phyloP scores from a whole-genome alignment of 2,329 filamentous ascomycete species.

The Xylariaceae sp. region DNA sequence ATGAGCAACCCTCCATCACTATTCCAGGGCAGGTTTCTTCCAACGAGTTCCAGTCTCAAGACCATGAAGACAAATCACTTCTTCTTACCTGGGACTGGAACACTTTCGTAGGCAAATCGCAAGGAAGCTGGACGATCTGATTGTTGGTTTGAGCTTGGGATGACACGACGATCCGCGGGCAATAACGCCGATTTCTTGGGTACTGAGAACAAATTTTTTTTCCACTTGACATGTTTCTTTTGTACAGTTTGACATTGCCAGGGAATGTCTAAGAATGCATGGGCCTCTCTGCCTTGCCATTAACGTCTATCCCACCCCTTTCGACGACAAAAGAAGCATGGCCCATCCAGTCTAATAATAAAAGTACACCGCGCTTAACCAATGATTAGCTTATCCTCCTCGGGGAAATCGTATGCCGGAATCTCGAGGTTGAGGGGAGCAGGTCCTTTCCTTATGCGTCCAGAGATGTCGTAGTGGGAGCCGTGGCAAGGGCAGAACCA shows the following conservation, averaged over 20 bases:
- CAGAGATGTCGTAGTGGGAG: conserved; percentile 99
- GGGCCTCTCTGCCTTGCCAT: conserved; percentile 34
- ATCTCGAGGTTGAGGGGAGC: conserved; percentile 98
- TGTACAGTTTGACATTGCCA: conserved; percentile 37
- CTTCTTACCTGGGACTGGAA: background rate
- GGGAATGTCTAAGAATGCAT: conserved; percentile 33
- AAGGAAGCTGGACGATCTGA: background rate
- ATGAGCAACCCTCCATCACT: background rate
- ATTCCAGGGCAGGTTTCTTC: background rate
- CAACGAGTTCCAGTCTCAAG: background rate
- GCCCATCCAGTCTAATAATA: conserved; percentile 34
- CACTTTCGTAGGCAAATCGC: background rate
- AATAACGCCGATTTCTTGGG: background rate
- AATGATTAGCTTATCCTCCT: conserved; percentile 86
- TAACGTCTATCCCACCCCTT: conserved; percentile 33
- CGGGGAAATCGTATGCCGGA: conserved; percentile 87
- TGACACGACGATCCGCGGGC: conserved; percentile 11
- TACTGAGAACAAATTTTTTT: background rate
- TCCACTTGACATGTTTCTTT: conserved; percentile 35
- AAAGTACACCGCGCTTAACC: conserved; percentile 64
- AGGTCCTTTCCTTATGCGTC: conserved; percentile 95
- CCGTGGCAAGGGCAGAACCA: conserved; percentile 99
- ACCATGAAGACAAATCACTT: background rate
- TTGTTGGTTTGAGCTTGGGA: background rate
- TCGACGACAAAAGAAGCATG: conserved; percentile 20